Evolutionary conservation across 2,329 filamentous ascomycete genomes (phyloP).

Genomic region (Penicillium palitans): DNA sequence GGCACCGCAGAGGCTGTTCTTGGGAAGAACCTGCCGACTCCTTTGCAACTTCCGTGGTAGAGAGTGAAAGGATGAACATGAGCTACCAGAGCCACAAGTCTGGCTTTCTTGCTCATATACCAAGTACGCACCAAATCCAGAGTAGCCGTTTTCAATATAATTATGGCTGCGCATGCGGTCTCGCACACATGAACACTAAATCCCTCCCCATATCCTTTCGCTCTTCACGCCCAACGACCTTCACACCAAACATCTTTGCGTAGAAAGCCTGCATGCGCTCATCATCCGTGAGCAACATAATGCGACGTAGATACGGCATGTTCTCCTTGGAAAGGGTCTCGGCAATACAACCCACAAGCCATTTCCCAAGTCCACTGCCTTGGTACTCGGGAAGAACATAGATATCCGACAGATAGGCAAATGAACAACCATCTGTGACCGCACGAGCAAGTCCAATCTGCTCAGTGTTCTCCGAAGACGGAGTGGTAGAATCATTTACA

Average conservation of each 20-base stretch:
- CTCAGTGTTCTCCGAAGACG: conserved; percentile 23
- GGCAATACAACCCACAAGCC: conserved; percentile 63
- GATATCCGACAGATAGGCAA: conserved; percentile 69
- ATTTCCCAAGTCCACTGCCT: conserved; percentile 62
- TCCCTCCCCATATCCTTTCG: conserved; percentile 18
- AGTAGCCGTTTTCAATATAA: not conserved
- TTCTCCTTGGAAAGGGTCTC: conserved; percentile 51
- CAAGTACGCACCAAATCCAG: not conserved
- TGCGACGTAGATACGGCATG: conserved; percentile 61
- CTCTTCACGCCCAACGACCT: conserved; percentile 23
- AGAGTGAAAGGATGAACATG: not conserved
- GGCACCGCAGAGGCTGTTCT: conserved; percentile 66
- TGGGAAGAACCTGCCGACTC: conserved; percentile 62
- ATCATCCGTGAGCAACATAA: conserved; percentile 49
- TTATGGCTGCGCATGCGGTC: conserved; percentile 10
- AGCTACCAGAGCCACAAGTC: not conserved
- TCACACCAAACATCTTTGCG: conserved; percentile 23
- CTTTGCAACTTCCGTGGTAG: conserved; percentile 67
- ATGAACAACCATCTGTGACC: conserved; percentile 69
- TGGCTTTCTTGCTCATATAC: not conserved
- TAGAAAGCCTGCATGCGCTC: conserved; percentile 25
- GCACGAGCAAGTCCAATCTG: conserved; percentile 62
- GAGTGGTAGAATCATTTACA: not conserved
- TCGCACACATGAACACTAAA: conserved; percentile 23
- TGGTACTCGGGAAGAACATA: conserved; percentile 63